Evolutionary conservation across 371 early-diverging fungal species (phyloP).

Genomic region (Parasitella parasitica): DNA sequence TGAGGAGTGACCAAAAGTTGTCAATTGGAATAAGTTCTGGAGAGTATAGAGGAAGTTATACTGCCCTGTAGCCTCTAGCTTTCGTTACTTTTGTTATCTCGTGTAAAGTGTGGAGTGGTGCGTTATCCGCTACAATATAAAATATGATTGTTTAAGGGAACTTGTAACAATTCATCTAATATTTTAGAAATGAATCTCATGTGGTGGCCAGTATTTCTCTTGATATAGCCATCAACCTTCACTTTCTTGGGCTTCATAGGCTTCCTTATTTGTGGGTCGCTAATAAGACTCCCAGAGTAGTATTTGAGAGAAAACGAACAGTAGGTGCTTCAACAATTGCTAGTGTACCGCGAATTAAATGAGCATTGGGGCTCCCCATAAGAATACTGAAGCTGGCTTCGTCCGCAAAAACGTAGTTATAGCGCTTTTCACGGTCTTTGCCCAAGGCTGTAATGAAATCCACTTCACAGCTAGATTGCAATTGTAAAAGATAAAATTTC

Average conservation of each 20-base stretch:
- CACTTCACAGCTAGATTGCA: constrained; percentile 11
- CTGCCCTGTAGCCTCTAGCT: constrained; percentile 6
- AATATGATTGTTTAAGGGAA: neutral
- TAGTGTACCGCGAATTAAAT: constrained; percentile 14
- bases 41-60: constrained; percentile 10
- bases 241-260: neutral
- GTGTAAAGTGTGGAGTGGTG: constrained; percentile 15
- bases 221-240: constrained; percentile 1
- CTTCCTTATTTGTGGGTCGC: neutral
- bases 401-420: constrained; percentile 12
- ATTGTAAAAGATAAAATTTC: constrained; percentile 5
- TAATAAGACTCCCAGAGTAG: constrained; percentile 9
- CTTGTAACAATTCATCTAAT: constrained; percentile 1
- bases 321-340: constrained; percentile 11
- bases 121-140: constrained; percentile 11
- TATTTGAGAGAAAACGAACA: constrained; percentile 1
- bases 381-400: constrained; percentile 18
- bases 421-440: neutral
- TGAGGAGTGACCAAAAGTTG: constrained; percentile 24
- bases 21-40: constrained; percentile 14
- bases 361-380: constrained; percentile 7
- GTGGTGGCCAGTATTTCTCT: constrained; percentile 15
- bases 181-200: constrained; percentile 6
- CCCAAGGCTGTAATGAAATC: neutral
- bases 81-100: constrained; percentile 1